A percentile compares a stretch with the other conserved stretches of the same genome.
Conservation (phyloP, 1,139 yeast species). For the Saccharomycopsis hybrid region DNA sequence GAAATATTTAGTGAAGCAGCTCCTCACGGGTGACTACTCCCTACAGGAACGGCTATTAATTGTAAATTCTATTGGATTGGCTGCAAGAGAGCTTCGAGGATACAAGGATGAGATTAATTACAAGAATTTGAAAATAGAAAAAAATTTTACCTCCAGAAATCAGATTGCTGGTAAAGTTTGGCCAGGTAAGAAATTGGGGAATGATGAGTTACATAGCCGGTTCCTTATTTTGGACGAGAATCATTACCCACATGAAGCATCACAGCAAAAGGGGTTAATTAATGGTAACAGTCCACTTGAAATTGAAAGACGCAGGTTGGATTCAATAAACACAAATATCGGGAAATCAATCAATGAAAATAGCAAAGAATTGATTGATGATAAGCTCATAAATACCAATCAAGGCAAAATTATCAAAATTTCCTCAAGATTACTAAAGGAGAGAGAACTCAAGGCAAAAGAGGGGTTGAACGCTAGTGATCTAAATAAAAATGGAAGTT, state of each 20-base stretch:
- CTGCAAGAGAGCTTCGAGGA: conserved; percentile 62
- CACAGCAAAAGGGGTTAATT: too few species aligned
- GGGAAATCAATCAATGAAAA: conserved; percentile 1
- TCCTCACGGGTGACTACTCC: conserved; percentile 58
- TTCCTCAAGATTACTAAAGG: conserved; percentile 15
- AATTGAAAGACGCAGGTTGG: conserved; percentile 15
- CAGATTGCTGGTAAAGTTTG: conserved; percentile 6
- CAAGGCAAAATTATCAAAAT: conserved; percentile 17
- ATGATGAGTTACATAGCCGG: conserved; percentile 1
- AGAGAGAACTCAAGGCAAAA: conserved; percentile 9
- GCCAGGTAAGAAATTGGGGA: conserved; percentile 12
- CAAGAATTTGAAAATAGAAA: conserved; percentile 9
- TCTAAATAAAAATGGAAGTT: neutral
- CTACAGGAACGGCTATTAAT: conserved; percentile 58
- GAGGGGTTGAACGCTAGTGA: too few species aligned
- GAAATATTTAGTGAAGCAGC: conserved; percentile 35
- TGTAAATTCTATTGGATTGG: conserved; percentile 48
- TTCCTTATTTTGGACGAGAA: conserved; percentile 11
- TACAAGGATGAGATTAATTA: conserved; percentile 35
- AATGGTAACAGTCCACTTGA: neutral
- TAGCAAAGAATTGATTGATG: conserved; percentile 5
- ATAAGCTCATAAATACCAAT: neutral
- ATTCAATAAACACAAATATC: conserved; percentile 8
- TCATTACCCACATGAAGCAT: too few species aligned
- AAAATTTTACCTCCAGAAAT: conserved; percentile 1